Base-by-base conservation (phyloP, 768 basidiomycete genomes). In the Trametes elegans region DNA sequence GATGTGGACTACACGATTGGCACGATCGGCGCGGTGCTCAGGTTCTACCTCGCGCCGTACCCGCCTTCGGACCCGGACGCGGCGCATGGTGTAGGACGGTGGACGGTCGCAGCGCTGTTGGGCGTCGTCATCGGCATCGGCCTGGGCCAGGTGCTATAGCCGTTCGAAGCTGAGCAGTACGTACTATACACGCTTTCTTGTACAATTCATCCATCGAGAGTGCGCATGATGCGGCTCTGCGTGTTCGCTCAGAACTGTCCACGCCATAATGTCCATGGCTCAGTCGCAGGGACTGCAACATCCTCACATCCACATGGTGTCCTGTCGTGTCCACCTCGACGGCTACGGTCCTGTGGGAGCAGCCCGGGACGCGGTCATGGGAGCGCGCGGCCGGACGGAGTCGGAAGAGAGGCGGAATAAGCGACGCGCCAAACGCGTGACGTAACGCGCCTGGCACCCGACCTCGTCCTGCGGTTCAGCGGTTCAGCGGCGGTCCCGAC, bases 41-140 rank as follows among this genome's bases (percentile, higher is more conserved):
- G 55, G 35, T 59, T 66, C 55, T 71, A 65, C 66, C 16, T 62
- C 11, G 38, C 63, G 27, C 66, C 66, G 31, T 44, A 46, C 32
- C 27, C 43, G 26, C 44, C 32, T 1, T 1, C 7, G 13, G 27
- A n/a, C n/a, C 2, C 8, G 5, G 21, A 21, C n/a, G 49, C 23
- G 26, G 19, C 21, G n/a, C 16, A 11, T 19, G 18, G 35, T 7
- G 38, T 24, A 35, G 11, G 7, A n/a, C 58, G 57, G 50, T 58
- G 57, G 61, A 11, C 43, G 13, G 34, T 44, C 21, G 54, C 50
- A 31, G 61, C 53, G 5, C 11, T 56, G 27, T 16, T 62, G 19
- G 61, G 61, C 10, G 43, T 58, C 10, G 34, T 32, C 9, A 49
- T 61, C 9, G 60, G 60, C 13, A 14, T 61, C 19, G 53, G 49